Conservation (phyloP, 176 grass and related monocot species). For the Ananas comosus region DNA sequence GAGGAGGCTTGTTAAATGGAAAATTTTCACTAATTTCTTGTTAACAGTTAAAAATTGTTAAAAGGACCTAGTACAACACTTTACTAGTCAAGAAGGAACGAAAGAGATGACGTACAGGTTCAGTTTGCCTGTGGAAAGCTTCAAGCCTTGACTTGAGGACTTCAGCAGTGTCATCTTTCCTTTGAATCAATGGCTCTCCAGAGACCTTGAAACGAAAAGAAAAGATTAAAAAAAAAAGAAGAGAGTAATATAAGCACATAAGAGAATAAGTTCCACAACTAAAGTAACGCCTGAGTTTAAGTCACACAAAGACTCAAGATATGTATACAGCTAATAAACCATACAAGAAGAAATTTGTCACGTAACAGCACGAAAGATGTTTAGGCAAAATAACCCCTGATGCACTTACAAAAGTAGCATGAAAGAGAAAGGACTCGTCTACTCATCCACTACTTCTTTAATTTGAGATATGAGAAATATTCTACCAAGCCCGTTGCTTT, state of each 20-base stretch:
- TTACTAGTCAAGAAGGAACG: slow-evolving; percentile 16
- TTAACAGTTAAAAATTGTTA: background rate
- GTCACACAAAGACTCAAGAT: background rate
- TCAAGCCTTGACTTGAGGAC: slow-evolving; percentile 97
- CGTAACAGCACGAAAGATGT: background rate
- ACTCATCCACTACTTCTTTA: no score
- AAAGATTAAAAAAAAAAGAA: background rate
- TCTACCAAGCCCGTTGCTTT: no score
- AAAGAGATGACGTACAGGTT: slow-evolving; percentile 52
- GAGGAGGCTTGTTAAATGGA: no score
- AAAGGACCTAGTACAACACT: background rate
- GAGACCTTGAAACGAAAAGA: slow-evolving; percentile 48
- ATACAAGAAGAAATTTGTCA: background rate
- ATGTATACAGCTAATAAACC: background rate
- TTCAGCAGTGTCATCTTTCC: slow-evolving; percentile 90
- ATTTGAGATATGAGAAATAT: no score
- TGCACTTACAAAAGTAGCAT: no score
- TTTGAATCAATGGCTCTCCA: slow-evolving; percentile 88
- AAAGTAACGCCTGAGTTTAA: background rate
- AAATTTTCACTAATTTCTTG: background rate
- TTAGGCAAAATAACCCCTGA: no score
- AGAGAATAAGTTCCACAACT: background rate
- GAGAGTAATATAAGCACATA: background rate
- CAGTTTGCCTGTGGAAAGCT: slow-evolving; percentile 85
- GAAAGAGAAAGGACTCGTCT: no score